A percentile compares a stretch with the other conserved stretches of the same genome.
Conservation (phyloP, 2,329 filamentous ascomycete species). For the Exophiala calicioides region DNA sequence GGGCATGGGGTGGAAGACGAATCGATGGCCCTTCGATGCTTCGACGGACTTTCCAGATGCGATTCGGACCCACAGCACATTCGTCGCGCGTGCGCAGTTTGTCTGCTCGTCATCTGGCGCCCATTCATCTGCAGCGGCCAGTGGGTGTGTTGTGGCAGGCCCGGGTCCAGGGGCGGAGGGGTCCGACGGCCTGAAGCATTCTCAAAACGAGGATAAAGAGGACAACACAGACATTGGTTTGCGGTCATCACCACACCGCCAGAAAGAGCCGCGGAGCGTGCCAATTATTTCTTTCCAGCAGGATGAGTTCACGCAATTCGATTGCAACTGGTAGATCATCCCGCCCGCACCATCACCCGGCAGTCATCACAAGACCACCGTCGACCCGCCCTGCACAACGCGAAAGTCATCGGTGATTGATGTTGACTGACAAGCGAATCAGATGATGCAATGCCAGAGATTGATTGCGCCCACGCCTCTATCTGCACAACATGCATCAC, state of each 20-base stretch:
- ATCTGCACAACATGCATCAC: constrained; percentile 9
- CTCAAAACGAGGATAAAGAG: neutral
- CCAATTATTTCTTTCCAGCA: no score
- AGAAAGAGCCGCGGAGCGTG: no score
- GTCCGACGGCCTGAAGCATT: neutral
- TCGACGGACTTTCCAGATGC: no score
- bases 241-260: constrained; percentile 13
- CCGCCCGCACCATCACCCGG: neutral
- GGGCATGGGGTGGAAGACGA: no score
- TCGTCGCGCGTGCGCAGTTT: no score
- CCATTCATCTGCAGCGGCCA: no score
- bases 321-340: no score
- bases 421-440: constrained; percentile 1
- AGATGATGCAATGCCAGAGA: neutral
- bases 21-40: no score
- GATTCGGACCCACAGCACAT: no score
- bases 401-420: constrained; percentile 3
- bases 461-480: constrained; percentile 1
- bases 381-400: no score
- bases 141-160: neutral
- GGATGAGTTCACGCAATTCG: no score
- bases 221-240: neutral
- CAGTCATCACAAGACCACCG: constrained; percentile 10
- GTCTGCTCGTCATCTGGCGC: no score
- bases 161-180: neutral